Percentiles rank a stretch among this genome's conserved stretches.
Conservation (phyloP, 2,329 filamentous ascomycete genomes). For the Diaporthe helianthi region DNA sequence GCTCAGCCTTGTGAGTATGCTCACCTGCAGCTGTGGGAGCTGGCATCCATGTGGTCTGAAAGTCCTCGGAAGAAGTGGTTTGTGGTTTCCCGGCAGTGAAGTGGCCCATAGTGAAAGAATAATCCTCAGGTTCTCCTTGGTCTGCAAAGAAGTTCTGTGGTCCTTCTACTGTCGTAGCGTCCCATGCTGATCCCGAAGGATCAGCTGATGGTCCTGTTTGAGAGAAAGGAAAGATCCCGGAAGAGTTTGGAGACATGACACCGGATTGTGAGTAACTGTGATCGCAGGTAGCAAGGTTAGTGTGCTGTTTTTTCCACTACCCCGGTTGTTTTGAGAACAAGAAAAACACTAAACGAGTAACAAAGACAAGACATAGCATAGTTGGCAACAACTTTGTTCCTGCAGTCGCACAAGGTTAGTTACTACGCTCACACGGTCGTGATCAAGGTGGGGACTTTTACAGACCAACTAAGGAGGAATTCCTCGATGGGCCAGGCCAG, state of each 20-base stretch:
- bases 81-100: constrained; percentile 61
- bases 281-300: constrained; percentile 63
- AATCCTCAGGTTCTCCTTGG: constrained; percentile 62
- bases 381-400: constrained; percentile 65
- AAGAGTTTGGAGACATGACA: constrained; percentile 57
- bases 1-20: constrained; percentile 48
- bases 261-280: constrained; percentile 62
- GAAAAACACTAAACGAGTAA: constrained; percentile 42
- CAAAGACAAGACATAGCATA: constrained; percentile 42
- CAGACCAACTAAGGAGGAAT: constrained; percentile 46
- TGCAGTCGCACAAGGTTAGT: constrained; percentile 48
- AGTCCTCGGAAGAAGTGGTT: constrained; percentile 50
- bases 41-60: constrained; percentile 54
- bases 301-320: constrained; percentile 59
- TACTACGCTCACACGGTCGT: constrained; percentile 22
- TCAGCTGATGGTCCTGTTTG: constrained; percentile 64
- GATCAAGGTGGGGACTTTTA: constrained; percentile 41
- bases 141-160: constrained; percentile 66
- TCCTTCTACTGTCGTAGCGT: constrained; percentile 60
- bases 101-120: constrained; percentile 59
- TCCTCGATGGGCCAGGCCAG: constrained; percentile 11
- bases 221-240: constrained; percentile 64
- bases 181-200: constrained; percentile 63
- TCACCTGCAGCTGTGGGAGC: constrained; percentile 47
- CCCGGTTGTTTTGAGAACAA: constrained; percentile 39